Percentiles rank a stretch among this genome's conserved stretches.
phyloP scores from a whole-genome alignment of 306 rosid genomes.

The Mimosa pudica region DNA sequence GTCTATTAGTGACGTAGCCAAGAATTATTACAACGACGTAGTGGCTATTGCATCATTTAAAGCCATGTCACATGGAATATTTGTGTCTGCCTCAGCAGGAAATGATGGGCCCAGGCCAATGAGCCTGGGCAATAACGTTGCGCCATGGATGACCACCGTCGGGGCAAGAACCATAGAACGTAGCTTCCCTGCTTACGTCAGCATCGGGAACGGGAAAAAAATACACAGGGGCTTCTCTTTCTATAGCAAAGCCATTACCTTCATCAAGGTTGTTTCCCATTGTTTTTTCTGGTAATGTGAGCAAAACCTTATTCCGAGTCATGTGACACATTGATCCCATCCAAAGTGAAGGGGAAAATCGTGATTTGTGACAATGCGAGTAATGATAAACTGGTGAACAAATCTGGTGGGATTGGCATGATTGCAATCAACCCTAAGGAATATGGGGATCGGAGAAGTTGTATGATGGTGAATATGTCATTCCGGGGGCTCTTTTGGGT shows the following conservation, averaged over 20 bases:
- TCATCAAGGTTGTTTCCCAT: slow-evolving; percentile 51
- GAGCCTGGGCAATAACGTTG: slow-evolving; percentile 59
- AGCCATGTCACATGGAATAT: slow-evolving; percentile 67
- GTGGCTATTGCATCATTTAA: slow-evolving; percentile 77
- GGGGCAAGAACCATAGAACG: slow-evolving; percentile 96
- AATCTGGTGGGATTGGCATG: slow-evolving; percentile 86
- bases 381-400: slow-evolving; percentile 42
- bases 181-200: slow-evolving; percentile 69
- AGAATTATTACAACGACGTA: slow-evolving; percentile 56
- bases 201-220: slow-evolving; percentile 64
- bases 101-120: slow-evolving; percentile 63
- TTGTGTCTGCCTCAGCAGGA: slow-evolving; percentile 85
- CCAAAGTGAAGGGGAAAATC: slow-evolving; percentile 72
- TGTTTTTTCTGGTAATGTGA: slow-evolving; percentile 58
- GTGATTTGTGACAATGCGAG: slow-evolving; percentile 62
- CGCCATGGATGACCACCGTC: slow-evolving; percentile 85
- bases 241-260: slow-evolving; percentile 48
- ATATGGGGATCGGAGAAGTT: slow-evolving; percentile 57
- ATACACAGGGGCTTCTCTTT: slow-evolving; percentile 70
- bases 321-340: slow-evolving; percentile 58
- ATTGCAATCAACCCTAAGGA: slow-evolving; percentile 65
- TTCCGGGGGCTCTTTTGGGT: slow-evolving; percentile 74
- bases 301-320: slow-evolving; percentile 42
- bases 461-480: slow-evolving; percentile 60
- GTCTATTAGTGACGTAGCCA: slow-evolving; percentile 70